Evolutionary conservation across 352 stramenopile genomes (phyloP), one percentile per base, ranked within the genome.

Genomic region (Phytophthora tubulina): DNA sequence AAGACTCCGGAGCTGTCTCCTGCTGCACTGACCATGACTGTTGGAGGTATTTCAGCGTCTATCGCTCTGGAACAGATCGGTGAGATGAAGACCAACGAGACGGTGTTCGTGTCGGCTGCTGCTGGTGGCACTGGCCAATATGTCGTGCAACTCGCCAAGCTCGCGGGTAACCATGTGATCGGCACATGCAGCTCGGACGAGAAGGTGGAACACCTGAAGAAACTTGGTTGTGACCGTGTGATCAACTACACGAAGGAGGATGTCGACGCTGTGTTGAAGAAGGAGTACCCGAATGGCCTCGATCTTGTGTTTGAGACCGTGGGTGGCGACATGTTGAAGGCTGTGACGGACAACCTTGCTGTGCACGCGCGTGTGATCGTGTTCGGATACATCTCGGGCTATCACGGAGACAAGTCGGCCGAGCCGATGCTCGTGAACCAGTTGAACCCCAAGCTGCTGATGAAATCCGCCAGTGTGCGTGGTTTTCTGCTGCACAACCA

Each of bases 161-260:
- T 76, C 2, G 63, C 63, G 14, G 69, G 63, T 17, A 76, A 76
- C 52, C 63, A 76, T 51, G 69, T 76, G 49, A 76, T 76, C 32
- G 69, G 69, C 55, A 72, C 63, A 41, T 69, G 54, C 42, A 76
- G 69, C 44, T 76, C 69, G 10, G 69, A 72, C 14, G 63, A 54
- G n/a, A 76, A 76, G 42, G 69, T 63, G 30, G 55, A 48, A 9
- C 42, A 65, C 30, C 33, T 76, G 21, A 76, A 76, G 55, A 61
- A 54, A 32, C 36, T 76, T 15, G 69, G 69, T 13, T 76, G 69
- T 7, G 63, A 76, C 31, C 69, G 69, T 4, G 69, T 72, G 3
- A 76, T 76, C n/a, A 76, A 76, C 45, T 76, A 72, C 63, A 76
- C 36, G 6, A 68, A 67, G 55, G 63, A 76, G 46, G 56, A 76